Percentiles rank a stretch among this genome's conserved stretches.
Evolutionary conservation across 345 rosid genomes (phyloP).

Genomic region (Brassica rapa): DNA sequence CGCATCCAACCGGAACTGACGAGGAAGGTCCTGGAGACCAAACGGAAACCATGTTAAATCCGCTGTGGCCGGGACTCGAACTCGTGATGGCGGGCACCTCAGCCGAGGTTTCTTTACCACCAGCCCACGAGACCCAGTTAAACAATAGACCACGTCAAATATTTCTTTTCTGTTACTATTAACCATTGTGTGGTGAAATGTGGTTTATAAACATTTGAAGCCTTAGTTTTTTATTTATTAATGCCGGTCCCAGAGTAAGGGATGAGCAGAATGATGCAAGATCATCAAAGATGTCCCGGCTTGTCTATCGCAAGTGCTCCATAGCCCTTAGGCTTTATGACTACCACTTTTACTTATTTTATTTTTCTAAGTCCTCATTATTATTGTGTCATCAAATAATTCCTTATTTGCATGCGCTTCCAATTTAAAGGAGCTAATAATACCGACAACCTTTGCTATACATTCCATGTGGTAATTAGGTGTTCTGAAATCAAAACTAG

Average conservation of each 20-base stretch:
- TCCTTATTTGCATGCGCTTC: slow-evolving; percentile 32
- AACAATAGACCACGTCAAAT: no score
- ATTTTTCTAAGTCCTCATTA: not conserved
- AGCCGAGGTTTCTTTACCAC: no score
- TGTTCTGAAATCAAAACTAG: slow-evolving; percentile 3
- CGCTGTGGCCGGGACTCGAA: no score
- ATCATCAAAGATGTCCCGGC: slow-evolving; percentile 32
- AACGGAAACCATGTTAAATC: no score
- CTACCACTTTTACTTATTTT: slow-evolving; percentile 15
- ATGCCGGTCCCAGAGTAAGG: slow-evolving; percentile 12
- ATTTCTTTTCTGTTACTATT: no score
- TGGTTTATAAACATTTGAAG: no score
- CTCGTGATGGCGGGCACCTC: no score
- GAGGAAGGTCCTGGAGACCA: no score
- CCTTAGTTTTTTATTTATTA: not conserved
- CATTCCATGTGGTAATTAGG: not conserved
- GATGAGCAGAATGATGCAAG: slow-evolving; percentile 26
- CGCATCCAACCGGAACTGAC: no score
- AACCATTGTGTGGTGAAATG: no score
- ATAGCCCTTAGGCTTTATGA: slow-evolving; percentile 19
- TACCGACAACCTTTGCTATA: not conserved
- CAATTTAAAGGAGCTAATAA: not conserved
- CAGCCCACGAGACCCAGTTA: no score
- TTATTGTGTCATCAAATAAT: slow-evolving; percentile 21
- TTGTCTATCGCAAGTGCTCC: slow-evolving; percentile 23